phyloP scores from a whole-genome alignment of 805 yeast genomes.

The Osmozyma mogii region DNA sequence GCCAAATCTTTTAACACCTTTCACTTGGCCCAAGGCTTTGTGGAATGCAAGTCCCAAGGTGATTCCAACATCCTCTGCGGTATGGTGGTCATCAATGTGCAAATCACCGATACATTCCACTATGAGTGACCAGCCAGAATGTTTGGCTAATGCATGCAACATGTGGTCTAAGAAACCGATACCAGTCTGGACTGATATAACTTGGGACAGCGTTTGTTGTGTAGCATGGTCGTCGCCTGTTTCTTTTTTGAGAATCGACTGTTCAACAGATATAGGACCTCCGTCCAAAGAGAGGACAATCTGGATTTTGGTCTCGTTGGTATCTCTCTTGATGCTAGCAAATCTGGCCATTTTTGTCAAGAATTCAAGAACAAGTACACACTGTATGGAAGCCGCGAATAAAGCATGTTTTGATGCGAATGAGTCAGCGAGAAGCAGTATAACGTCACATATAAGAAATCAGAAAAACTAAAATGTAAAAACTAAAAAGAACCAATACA shows the following conservation, averaged over 20 bases:
- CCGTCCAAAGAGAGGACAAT: constrained; percentile 81
- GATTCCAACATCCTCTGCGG: constrained; percentile 92
- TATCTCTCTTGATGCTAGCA: constrained; percentile 58
- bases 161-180: constrained; percentile 95
- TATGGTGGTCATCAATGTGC: constrained; percentile 95
- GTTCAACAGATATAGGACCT: constrained; percentile 59
- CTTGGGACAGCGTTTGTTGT: constrained; percentile 63
- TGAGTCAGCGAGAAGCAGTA: too few species aligned
- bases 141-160: constrained; percentile 96
- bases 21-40: constrained; percentile 78
- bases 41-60: constrained; percentile 87
- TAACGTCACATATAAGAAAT: too few species aligned
- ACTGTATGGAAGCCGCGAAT: too few species aligned
- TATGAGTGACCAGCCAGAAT: constrained; percentile 89
- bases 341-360: constrained; percentile 9
- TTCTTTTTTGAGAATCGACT: constrained; percentile 40
- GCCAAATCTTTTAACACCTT: constrained; percentile 91
- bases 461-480: too few species aligned
- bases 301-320: constrained; percentile 92
- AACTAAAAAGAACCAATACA: too few species aligned
- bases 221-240: constrained; percentile 42
- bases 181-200: constrained; percentile 79
- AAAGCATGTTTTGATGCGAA: too few species aligned
- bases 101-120: constrained; percentile 90
- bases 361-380: too few species aligned